phyloP scores from a whole-genome alignment of 2,329 filamentous ascomycete species.

The Alternaria consortialis region DNA sequence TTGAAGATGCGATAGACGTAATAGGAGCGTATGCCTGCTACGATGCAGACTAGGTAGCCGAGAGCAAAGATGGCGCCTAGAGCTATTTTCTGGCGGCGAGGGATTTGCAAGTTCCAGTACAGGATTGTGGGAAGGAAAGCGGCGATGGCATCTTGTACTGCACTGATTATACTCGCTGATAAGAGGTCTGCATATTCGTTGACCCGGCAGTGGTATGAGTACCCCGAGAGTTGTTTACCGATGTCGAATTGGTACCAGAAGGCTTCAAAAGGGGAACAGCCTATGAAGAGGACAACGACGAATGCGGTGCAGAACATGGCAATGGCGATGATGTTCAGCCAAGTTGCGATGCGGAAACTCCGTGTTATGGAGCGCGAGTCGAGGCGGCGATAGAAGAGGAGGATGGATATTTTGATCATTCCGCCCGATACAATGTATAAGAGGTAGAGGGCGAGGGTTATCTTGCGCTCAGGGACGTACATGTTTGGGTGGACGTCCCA shows the following conservation, averaged over 20 bases:
- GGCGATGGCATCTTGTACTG: constrained; percentile 28
- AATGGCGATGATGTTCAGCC: constrained; percentile 26
- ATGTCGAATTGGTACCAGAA: constrained; percentile 31
- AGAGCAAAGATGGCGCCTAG: constrained; percentile 28
- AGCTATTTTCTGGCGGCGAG: constrained; percentile 26
- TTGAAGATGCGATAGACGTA: constrained; percentile 22
- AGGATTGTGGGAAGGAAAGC: constrained; percentile 27
- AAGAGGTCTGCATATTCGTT: constrained; percentile 28
- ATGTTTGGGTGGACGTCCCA: constrained; percentile 23
- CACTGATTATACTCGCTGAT: constrained; percentile 22
- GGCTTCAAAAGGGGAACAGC: constrained; percentile 21
- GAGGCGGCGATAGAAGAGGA: constrained; percentile 35
- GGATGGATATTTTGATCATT: constrained; percentile 36
- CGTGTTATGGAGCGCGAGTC: constrained; percentile 19
- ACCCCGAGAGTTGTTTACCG: constrained; percentile 3
- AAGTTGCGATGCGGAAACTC: constrained; percentile 20
- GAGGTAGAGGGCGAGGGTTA: constrained; percentile 25
- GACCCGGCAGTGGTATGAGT: constrained; percentile 23
- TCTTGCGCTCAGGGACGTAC: constrained; percentile 20
- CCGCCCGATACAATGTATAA: constrained; percentile 24
- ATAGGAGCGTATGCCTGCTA: constrained; percentile 21
- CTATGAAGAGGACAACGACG: constrained; percentile 16
- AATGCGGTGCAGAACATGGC: constrained; percentile 23
- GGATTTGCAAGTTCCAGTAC: constrained; percentile 33
- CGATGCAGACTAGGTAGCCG: constrained; percentile 21